Evolutionary conservation across 768 basidiomycete genomes (phyloP), one percentile per base, ranked within the genome.

Genomic region (Amanita muscaria): DNA sequence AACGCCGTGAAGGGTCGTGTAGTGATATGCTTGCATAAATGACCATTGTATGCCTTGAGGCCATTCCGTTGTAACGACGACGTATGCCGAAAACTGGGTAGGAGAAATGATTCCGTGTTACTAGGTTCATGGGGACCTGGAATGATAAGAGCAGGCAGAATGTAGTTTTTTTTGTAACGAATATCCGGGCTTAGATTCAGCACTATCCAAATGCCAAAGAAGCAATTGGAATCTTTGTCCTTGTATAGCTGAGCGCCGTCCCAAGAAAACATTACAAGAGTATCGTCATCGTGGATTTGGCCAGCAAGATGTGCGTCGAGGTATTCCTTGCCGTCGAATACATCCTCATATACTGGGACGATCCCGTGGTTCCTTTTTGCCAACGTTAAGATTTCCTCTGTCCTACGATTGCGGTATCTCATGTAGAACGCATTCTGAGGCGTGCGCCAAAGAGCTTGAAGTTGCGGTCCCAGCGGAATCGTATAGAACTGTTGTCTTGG

Each of bases 181-280:
- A 46, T 12, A 8, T 56, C 52, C 0, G 64, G 70, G 0, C 46
- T 18, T 1, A 62, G 42, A 45, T 67, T 60, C 0, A 66, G 10
- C 1, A 72, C 27, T 1, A 72, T 43, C 65, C 64, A 69, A 0
- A 71, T 64, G 31, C 52, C 59, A 10, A 62, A 60, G 57, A 57
- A 61, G 43, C 59, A 60, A 46, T 64, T 59, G 2, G 67, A 60
- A 5, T 12, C 35, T 47, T 69, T 70, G 51, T 54, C 55, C 4
- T 40, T 40, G 47, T 68, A 69, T 2, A 73, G 60, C 44, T 73
- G 70, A 0, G 64, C 62, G 1, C 70, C 66, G 42, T 73, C 65
- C 10, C 68, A 51, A 0, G 67, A 70, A 0, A 64, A 46, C 47
- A 68, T 54, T 1, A 71, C 49, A 5, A 66, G 41, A 1, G 59